A percentile compares a stretch with the other conserved stretches of the same genome.
Conservation (phyloP, 257 asterid genomes). For the Capsicum rhomboideum region DNA sequence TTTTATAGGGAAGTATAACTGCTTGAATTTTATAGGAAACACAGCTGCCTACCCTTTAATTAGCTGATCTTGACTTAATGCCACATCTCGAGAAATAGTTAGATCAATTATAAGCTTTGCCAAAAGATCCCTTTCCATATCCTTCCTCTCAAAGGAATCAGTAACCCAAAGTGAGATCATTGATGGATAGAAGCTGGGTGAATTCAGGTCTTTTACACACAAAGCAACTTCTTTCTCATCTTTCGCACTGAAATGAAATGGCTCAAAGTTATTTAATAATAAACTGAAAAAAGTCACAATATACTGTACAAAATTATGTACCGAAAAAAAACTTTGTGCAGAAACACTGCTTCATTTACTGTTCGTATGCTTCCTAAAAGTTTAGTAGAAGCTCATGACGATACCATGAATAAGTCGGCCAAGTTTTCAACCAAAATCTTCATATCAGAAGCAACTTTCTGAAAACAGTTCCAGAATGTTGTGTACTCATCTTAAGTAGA, state of each 20-base stretch:
- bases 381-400: not conserved
- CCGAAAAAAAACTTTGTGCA: not conserved
- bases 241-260: slow-evolving; percentile 47
- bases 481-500: not conserved
- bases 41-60: slow-evolving; percentile 57
- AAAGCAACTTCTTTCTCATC: slow-evolving; percentile 78
- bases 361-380: not conserved
- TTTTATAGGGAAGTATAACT: not conserved
- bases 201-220: slow-evolving; percentile 71
- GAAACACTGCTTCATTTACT: not conserved
- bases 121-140: slow-evolving; percentile 59
- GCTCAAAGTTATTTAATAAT: not conserved
- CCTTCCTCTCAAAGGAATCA: slow-evolving; percentile 91
- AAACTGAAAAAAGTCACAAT: not conserved
- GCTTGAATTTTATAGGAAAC: not conserved
- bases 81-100: slow-evolving; percentile 37
- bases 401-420: not conserved
- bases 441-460: not conserved
- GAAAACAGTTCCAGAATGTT: not conserved
- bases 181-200: slow-evolving; percentile 69
- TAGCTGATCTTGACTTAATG: slow-evolving; percentile 55
- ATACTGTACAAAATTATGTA: not conserved
- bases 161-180: slow-evolving; percentile 79
- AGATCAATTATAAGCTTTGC: slow-evolving; percentile 67
- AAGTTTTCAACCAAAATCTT: not conserved